These are phyloP conservation scores for Candida easanensis DNA, from an alignment of 805 yeast species.

Conservation along the genomic window DNA sequence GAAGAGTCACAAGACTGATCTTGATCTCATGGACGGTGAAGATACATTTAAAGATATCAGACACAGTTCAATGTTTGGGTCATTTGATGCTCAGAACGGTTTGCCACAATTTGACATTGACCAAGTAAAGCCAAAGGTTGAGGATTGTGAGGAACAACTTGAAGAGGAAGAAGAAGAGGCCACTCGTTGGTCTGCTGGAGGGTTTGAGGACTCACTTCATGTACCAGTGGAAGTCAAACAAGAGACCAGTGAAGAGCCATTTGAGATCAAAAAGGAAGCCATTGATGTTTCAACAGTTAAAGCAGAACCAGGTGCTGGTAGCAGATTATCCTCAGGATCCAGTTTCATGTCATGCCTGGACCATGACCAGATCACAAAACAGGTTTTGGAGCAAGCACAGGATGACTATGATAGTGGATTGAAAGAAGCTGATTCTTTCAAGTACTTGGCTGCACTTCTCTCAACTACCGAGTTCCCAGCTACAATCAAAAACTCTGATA, in stretches of 20 bases:
- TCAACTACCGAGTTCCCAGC: not conserved
- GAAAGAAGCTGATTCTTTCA: conserved; percentile 39
- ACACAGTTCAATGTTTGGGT: conserved; percentile 3
- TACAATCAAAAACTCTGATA: conserved; percentile 12
- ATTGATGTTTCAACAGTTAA: not conserved
- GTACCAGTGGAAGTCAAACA: not conserved
- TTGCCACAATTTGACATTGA: conserved; percentile 5
- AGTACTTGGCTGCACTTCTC: conserved; percentile 36
- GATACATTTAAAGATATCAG: conserved; percentile 1
- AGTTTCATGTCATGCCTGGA: conserved; percentile 26
- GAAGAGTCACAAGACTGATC: conserved; percentile 17
- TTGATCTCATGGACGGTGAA: conserved; percentile 5
- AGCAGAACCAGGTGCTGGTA: not conserved
- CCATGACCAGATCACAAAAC: conserved; percentile 7
- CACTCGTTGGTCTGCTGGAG: conserved; percentile 13
- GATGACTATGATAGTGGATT: conserved; percentile 9
- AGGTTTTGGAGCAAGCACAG: conserved; percentile 1
- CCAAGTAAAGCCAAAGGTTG: not conserved
- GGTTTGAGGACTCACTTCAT: not conserved
- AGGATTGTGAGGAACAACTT: not conserved
- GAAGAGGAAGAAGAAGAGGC: conserved; percentile 10
- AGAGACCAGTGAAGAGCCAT: not conserved
- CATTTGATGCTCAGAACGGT: conserved; percentile 7
- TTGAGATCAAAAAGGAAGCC: not conserved
- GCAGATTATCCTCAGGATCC: conserved; percentile 4